Base-by-base conservation (phyloP, 805 yeast genomes). In the Torulaspora delbrueckii region DNA sequence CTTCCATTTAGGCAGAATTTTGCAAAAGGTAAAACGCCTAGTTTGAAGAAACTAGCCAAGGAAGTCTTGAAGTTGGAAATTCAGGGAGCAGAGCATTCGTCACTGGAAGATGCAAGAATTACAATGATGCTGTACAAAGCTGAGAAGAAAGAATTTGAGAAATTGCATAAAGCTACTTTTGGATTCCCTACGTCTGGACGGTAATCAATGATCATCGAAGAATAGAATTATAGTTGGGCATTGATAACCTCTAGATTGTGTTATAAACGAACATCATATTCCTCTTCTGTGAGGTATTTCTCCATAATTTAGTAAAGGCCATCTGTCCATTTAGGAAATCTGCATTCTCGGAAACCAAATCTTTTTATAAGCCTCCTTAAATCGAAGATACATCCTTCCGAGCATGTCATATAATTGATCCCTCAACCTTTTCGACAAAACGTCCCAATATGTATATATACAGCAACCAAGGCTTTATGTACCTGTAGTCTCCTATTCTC, bases 71-170 rank as follows among this genome's bases (percentile, higher is more conserved):
- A 75, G 1, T 45, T 75, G 1, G 81, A 78, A 8, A 86, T 89
- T 47, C 96, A 89, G 63, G 69, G 68, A 0, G 87, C 82, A 1
- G 75, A 79, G 50, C 96, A 90, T 68, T 84, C 93, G 3, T 86
- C 96, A 0, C 86, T 89, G 1, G 96, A 87, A 59, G 97, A 89
- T 68, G 96, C 96, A 0, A 78, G 78, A 57, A 90, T 90, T 1
- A 81, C 96, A 0, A 90, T 89, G 96, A 62, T 82, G 48, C 65
- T 89, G n/a, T 89, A 80, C 59, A 75, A 85, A 49, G 59, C 76
- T 42, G 75, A 78, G 51, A 82, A 78, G 58, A 71, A 68, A 43
- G 86, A 78, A 43, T 82, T 86, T 57, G 93, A 82, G 53, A 67
- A 66, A 37, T 39, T 60, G 2, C 65, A 65, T 50, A 55, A 58